Evolutionary conservation across 306 rosid species (phyloP).

Genomic region (Prinsepia uniflora): DNA sequence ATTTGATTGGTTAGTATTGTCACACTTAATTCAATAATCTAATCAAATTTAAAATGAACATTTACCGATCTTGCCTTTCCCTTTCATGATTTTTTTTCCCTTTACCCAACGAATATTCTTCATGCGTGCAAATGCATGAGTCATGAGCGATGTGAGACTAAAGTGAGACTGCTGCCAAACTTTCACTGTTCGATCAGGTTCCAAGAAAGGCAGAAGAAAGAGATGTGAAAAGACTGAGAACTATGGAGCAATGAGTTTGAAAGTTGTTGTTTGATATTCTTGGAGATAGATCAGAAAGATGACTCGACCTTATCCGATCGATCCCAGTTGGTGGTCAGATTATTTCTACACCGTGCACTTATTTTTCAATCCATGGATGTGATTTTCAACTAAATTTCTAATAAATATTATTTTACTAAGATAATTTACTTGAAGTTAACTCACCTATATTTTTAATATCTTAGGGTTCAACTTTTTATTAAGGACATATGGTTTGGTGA

Average conservation of each 20-base stretch:
- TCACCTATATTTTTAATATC: background rate
- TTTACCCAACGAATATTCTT: background rate
- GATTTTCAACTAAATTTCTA: too few relatives aligned
- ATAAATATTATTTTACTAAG: too few relatives aligned
- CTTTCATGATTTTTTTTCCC: background rate
- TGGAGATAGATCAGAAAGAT: background rate
- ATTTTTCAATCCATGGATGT: background rate
- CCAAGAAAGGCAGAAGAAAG: background rate
- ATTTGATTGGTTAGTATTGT: too few relatives aligned
- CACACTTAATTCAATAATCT: background rate
- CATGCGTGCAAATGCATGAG: background rate
- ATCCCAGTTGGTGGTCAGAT: background rate
- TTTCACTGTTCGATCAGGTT: background rate
- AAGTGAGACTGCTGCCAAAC: background rate
- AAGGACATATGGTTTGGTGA: background rate
- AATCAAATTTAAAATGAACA: background rate
- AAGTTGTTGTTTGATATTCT: background rate
- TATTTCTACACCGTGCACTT: background rate
- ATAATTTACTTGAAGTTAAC: too few relatives aligned
- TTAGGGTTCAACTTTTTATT: background rate
- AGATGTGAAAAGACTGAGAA: slow-evolving; percentile 1
- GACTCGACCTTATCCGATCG: background rate
- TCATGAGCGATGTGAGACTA: background rate
- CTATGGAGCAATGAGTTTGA: slow-evolving; percentile 12
- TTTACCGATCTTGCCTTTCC: background rate